Evolutionary conservation across 495 filamentous ascomycete genomes (phyloP).

Genomic region (Rusavskia elegans): DNA sequence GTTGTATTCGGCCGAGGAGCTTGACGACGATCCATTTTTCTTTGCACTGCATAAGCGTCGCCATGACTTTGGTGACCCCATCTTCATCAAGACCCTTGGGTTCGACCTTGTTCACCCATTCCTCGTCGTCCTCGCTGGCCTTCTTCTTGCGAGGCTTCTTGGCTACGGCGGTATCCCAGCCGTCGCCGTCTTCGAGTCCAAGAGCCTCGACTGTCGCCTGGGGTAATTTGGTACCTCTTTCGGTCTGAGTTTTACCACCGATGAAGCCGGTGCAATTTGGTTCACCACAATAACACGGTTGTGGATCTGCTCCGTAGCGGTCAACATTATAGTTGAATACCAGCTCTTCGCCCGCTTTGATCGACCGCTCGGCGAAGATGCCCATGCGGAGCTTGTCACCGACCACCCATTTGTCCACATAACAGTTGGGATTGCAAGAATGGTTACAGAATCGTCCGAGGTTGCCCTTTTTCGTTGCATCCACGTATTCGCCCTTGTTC

Average conservation of each 20-base stretch:
- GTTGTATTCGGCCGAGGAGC: slow-evolving; percentile 75
- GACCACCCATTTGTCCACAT: slow-evolving; percentile 98
- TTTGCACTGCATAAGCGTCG: slow-evolving; percentile 93
- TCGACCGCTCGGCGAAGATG: slow-evolving; percentile 82
- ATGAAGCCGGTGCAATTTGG: slow-evolving; percentile 92
- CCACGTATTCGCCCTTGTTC: slow-evolving; percentile 89
- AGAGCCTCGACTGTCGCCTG: slow-evolving; percentile 85
- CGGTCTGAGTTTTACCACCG: slow-evolving; percentile 93
- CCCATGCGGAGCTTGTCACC: slow-evolving; percentile 98
- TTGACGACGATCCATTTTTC: slow-evolving; percentile 99
- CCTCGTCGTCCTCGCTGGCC: slow-evolving; percentile 85
- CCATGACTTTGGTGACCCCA: slow-evolving; percentile 95
- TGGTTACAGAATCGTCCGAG: slow-evolving; percentile 97
- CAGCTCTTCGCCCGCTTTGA: slow-evolving; percentile 82
- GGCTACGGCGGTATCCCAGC: slow-evolving; percentile 77
- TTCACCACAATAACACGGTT: slow-evolving; percentile 93
- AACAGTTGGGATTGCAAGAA: slow-evolving; percentile 97
- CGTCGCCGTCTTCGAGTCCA: slow-evolving; percentile 84
- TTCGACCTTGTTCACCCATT: slow-evolving; percentile 83
- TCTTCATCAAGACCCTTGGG: slow-evolving; percentile 72
- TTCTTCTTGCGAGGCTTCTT: slow-evolving; percentile 90
- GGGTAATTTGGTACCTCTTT: slow-evolving; percentile 82
- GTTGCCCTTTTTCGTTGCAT: slow-evolving; percentile 94
- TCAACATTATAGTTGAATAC: slow-evolving; percentile 99
- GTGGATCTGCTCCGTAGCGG: slow-evolving; percentile 89